Percentiles rank a stretch among this genome's conserved stretches.
Evolutionary conservation across 306 rosid genomes (phyloP).

Genomic region (Luffa acutangula): DNA sequence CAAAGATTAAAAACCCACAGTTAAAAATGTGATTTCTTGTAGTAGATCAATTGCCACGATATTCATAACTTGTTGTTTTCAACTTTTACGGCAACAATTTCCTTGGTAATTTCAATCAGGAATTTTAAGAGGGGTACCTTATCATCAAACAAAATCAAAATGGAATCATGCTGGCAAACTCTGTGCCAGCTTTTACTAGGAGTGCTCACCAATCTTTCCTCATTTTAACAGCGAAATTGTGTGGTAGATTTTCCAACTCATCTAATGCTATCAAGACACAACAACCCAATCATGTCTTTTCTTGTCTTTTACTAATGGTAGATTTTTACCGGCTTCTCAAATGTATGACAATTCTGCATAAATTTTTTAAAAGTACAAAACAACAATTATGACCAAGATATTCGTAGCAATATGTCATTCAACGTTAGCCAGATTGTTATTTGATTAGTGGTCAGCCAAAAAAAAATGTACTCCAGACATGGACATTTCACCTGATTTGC

Average conservation of each 20-base stretch:
- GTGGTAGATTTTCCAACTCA: slow-evolving; percentile 29
- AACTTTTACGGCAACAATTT: too few relatives aligned
- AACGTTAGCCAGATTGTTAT: not conserved
- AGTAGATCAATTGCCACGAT: not conserved
- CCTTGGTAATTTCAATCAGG: too few relatives aligned
- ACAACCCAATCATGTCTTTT: not conserved
- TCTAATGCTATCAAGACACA: slow-evolving; percentile 19
- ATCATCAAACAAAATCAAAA: slow-evolving; percentile 32
- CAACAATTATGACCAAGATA: not conserved
- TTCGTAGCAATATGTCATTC: not conserved
- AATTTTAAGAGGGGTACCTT: too few relatives aligned
- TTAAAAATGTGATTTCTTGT: too few relatives aligned
- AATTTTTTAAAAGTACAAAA: slow-evolving; percentile 8
- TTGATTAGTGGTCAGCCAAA: not conserved
- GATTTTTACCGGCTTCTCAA: slow-evolving; percentile 85
- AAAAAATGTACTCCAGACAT: not conserved
- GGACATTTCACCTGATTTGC: slow-evolving; percentile 49
- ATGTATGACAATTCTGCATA: slow-evolving; percentile 79
- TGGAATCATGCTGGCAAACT: slow-evolving; percentile 37
- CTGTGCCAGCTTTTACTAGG: slow-evolving; percentile 28
- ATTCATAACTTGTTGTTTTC: too few relatives aligned
- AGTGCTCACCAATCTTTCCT: slow-evolving; percentile 21
- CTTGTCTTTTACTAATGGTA: slow-evolving; percentile 49
- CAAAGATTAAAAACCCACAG: too few relatives aligned
- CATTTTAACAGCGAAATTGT: slow-evolving; percentile 22